Conservation (phyloP, 495 filamentous ascomycete species). For the Penicillium alfredii region DNA sequence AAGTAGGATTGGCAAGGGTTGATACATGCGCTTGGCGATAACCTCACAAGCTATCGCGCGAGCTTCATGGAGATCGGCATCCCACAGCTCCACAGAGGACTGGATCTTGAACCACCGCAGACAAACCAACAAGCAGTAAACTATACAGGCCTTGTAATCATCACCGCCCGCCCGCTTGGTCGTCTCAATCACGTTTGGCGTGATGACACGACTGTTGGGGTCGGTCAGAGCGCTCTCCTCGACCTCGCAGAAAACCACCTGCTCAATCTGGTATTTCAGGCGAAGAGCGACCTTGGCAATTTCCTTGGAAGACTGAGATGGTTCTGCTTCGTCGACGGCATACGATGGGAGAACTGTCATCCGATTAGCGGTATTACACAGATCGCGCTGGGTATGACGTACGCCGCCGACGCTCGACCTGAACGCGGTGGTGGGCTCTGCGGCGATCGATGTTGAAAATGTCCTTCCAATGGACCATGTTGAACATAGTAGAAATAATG, state of each 20-base stretch:
- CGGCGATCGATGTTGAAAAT: constrained; percentile 24
- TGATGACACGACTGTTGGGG: constrained; percentile 81
- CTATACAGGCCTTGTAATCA: constrained; percentile 70
- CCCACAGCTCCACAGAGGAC: constrained; percentile 77
- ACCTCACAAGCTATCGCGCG: constrained; percentile 86
- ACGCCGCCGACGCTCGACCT: constrained; percentile 35
- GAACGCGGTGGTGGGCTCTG: constrained; percentile 20
- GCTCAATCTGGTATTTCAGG: constrained; percentile 85
- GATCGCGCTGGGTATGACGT: constrained; percentile 24
- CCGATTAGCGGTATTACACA: constrained; percentile 20
- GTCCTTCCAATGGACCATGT: constrained; percentile 34
- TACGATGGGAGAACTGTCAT: constrained; percentile 35
- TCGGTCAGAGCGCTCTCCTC: constrained; percentile 63
- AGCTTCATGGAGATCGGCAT: constrained; percentile 74
- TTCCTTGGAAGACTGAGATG: constrained; percentile 56
- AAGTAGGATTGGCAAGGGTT: neutral
- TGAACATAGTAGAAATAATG: constrained; percentile 3
- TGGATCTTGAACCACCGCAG: constrained; percentile 88
- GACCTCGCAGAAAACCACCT: constrained; percentile 81
- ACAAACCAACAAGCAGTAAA: constrained; percentile 81
- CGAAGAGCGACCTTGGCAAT: constrained; percentile 86
- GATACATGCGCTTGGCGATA: constrained; percentile 81
- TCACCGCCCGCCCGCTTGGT: constrained; percentile 74
- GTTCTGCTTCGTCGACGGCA: constrained; percentile 21
- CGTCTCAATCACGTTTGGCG: constrained; percentile 65